Evolutionary conservation across 495 filamentous ascomycete species (phyloP).

Genomic region (Daldinia vernicosa): DNA sequence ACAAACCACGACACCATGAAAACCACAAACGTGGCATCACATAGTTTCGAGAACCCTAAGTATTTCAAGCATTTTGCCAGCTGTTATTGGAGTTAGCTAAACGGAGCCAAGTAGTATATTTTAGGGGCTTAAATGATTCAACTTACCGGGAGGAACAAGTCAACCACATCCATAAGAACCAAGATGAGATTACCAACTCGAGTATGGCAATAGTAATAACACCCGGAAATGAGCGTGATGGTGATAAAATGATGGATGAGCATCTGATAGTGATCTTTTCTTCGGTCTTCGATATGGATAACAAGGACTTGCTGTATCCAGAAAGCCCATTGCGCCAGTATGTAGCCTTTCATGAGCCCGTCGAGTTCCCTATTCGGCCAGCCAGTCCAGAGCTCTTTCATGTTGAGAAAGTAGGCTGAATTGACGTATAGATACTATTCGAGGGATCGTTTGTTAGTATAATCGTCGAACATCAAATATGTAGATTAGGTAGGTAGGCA

Average conservation of each 20-base stretch:
- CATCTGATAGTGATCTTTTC: constrained; percentile 97
- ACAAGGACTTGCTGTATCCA: constrained; percentile 95
- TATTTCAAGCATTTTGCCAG: constrained; percentile 96
- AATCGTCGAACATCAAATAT: neutral
- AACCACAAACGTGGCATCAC: constrained; percentile 84
- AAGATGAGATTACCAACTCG: constrained; percentile 90
- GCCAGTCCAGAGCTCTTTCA: constrained; percentile 79
- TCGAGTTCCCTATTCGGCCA: constrained; percentile 80
- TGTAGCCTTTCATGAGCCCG: constrained; percentile 86
- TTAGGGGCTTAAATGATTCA: neutral
- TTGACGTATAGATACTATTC: constrained; percentile 79
- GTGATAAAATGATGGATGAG: constrained; percentile 94
- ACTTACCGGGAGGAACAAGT: constrained; percentile 86
- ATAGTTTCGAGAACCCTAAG: constrained; percentile 73
- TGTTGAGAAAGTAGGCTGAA: constrained; percentile 80
- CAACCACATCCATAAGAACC: constrained; percentile 92
- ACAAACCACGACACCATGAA: constrained; percentile 89
- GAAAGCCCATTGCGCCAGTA: constrained; percentile 89
- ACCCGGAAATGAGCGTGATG: constrained; percentile 75
- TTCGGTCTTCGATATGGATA: constrained; percentile 89
- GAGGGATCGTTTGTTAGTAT: constrained; percentile 36
- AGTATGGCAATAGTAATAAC: constrained; percentile 84
- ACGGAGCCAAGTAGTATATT: neutral
- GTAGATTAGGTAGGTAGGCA: neutral
- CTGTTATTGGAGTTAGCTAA: constrained; percentile 56